Base-by-base conservation (phyloP, 2,329 filamentous ascomycete genomes). In the Furcasterigmium sp. region DNA sequence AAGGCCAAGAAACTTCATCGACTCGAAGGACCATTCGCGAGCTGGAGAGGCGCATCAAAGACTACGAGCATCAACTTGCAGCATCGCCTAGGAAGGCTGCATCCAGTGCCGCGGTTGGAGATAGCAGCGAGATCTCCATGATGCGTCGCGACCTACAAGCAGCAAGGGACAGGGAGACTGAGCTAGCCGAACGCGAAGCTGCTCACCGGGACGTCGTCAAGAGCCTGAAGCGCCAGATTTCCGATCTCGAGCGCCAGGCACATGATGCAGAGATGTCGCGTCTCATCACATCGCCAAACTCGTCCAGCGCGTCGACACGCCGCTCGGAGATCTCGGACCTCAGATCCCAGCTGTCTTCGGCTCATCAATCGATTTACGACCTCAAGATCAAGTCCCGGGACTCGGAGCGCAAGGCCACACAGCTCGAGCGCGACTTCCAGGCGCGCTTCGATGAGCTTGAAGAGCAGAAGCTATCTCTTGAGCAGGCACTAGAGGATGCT, bases 231-330 rank as follows among this genome's bases (percentile, higher is more conserved):
- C 73, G 75, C 38, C 76, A 83, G 45, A 74, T 88, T 39, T 68
- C 75, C 3, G 79, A 86, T 28, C 72, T 89, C 14, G 84, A 88
- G 57, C 75, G 76, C 32, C 78, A 84, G 46, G 69, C 84, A 5
- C 82, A 86, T 51, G 80, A 89, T 45, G 71, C 76, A 6, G 74
- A 81, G 37, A 70, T 81, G 32, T 73, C 74, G 15, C 70, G 68
- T 10, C 56, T 79, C 20, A 60, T 65, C 18, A 50, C 53, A 28
- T 69, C 72, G 11, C 70, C 72, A 3, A 67, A 62, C 19, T 65
- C 71, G 2, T 78, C 76, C 8, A 66, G 67, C 38, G 69, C 70
- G n/a, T 76, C 76, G 2, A 73, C 63, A 14, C 68, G 68, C 29
- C 76, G 79, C 45, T 72, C 72, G 17, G 82, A 86, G 56, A 56